These are phyloP conservation scores for Trypanosoma avium DNA, from an alignment of 208 protist species.

Conservation along the genomic window DNA sequence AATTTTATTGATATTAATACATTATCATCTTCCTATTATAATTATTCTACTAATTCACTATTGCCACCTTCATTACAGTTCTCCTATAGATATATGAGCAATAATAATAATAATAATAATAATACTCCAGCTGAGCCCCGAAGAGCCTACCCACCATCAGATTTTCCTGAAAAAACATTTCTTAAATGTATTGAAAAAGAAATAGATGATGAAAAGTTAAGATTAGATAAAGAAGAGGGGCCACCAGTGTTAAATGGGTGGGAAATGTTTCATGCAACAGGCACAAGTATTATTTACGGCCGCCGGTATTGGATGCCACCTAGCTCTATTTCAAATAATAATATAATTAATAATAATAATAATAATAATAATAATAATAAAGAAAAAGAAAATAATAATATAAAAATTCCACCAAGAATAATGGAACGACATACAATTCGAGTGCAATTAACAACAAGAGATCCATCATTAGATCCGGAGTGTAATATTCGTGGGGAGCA, in stretches of 20 bases:
- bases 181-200: slow-evolving; percentile 88
- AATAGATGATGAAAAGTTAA: slow-evolving; percentile 78
- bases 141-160: slow-evolving; percentile 45
- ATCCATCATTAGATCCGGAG: slow-evolving; percentile 84
- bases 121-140: slow-evolving; percentile 22
- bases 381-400: background rate
- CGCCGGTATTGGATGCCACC: slow-evolving; percentile 66
- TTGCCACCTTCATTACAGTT: background rate
- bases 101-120: slow-evolving; percentile 2
- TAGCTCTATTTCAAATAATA: slow-evolving; percentile 7
- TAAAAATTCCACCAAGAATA: slow-evolving; percentile 1
- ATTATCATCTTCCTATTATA: background rate
- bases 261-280: slow-evolving; percentile 69
- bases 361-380: background rate
- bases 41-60: background rate
- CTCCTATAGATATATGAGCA: slow-evolving; percentile 19
- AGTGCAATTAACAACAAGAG: slow-evolving; percentile 72
- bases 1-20: too few relatives aligned
- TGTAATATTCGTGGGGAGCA: slow-evolving; percentile 84
- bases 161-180: slow-evolving; percentile 59
- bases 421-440: slow-evolving; percentile 74
- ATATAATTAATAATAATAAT: background rate
- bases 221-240: slow-evolving; percentile 76
- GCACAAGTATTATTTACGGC: slow-evolving; percentile 74
- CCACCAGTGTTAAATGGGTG: slow-evolving; percentile 63